A percentile compares a stretch with the other conserved stretches of the same genome.
These are phyloP conservation scores for Tephrocybe sp. DNA, from an alignment of 768 basidiomycete genomes.

Conservation along the genomic window DNA sequence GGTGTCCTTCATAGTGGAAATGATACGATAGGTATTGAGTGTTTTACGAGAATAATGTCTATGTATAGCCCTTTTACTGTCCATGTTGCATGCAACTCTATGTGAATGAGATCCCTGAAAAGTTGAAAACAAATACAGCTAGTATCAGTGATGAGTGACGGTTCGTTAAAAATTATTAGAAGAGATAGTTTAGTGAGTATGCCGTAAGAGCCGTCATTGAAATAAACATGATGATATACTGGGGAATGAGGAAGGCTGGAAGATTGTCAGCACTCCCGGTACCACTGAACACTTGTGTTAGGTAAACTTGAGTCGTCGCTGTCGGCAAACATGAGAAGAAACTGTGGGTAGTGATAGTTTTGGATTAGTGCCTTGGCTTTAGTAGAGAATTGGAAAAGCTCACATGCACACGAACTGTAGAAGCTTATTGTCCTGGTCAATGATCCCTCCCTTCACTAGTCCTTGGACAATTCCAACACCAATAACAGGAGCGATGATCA, in stretches of 20 bases:
- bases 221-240: slow-evolving; percentile 50
- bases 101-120: not conserved
- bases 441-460: slow-evolving; percentile 43
- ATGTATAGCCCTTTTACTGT: not conserved
- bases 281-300: slow-evolving; percentile 66
- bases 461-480: slow-evolving; percentile 57
- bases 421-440: slow-evolving; percentile 51
- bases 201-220: slow-evolving; percentile 49
- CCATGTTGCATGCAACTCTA: not conserved
- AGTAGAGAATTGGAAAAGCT: slow-evolving; percentile 17
- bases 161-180: slow-evolving; percentile 24
- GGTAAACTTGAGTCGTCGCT: slow-evolving; percentile 57
- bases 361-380: not conserved
- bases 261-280: slow-evolving; percentile 63
- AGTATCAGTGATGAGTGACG: not conserved
- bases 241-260: slow-evolving; percentile 61
- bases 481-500: slow-evolving; percentile 56
- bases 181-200: slow-evolving; percentile 40
- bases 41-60: not conserved
- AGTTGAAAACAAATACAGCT: not conserved
- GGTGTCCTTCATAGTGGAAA: too few species aligned
- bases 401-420: slow-evolving; percentile 69
- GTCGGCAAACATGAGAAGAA: slow-evolving; percentile 62
- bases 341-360: slow-evolving; percentile 25
- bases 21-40: not conserved